Base-by-base conservation (phyloP, 208 protist genomes). In the Leishmania mexicana region DNA sequence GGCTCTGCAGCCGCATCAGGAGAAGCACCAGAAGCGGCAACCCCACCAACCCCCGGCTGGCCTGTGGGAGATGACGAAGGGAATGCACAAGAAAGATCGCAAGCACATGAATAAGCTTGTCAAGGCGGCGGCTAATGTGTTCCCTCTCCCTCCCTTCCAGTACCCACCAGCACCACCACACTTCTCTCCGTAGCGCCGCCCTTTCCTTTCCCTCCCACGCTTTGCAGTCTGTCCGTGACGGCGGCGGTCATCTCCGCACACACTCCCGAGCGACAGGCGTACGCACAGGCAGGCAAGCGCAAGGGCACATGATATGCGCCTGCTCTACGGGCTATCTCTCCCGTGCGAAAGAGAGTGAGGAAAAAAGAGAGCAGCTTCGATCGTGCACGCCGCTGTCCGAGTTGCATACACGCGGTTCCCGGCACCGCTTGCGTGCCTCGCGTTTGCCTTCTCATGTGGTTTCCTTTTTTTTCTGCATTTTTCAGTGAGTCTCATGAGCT, bases 81-180 rank as follows among this genome's bases (percentile, higher is more conserved):
- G 71, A 13, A 54, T 71, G 35, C 51, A 28, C 72, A 68, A 60
- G 35, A 73, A 62, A 15, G 53, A 53, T 19, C 64, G 70, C 51
- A 78, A 77, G 62, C 81, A 49, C 8, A 49, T 85, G n/a, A 72
- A 71, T 35, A 53, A 79, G 31, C 60, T 85, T 10, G 42, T 81
- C 38, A 31, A 60, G 11, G 75, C 75, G 17, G 74, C 74, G 57
- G 75, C 75, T 45, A 64, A 67, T 31, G 35, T 35, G n/a, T 35
- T 78, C 15, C 58, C 81, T 17, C 2, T 67, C 21, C 75, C 54
- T 28, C 40, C 75, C 57, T 78, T 65, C 28, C 13, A 64, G 35
- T 78, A 35, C 11, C 75, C 21, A 10, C 57, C 53, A 28, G 15
- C 49, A 8, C 57, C 35, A 47, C 38, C 75, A 7, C 17, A 1